Evolutionary conservation across 2,329 filamentous ascomycete species (phyloP), one percentile per base, ranked within the genome.

Genomic region (Trichoderma simmonsii): DNA sequence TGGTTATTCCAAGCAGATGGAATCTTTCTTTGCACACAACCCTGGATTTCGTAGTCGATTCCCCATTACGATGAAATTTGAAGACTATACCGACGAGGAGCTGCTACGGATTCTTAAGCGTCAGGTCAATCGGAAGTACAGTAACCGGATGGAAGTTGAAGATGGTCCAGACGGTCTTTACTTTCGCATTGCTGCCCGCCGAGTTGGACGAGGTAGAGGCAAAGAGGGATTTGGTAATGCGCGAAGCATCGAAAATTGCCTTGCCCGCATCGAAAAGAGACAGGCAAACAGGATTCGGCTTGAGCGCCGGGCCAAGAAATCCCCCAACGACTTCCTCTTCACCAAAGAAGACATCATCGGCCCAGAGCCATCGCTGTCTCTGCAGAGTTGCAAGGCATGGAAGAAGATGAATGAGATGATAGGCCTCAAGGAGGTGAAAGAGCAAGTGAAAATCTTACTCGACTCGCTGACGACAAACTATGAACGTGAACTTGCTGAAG

Each of bases 1-100:
- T 0, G 92, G 93, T 0, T 95, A 95, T 79, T 85, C 85, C 63
- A 90, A 89, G 75, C 85, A 92, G 73, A 95, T 95, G 92, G 92
- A 95, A 75, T 85, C 85, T 0, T 93, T 95, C 78, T 94, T 93
- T 61, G 84, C 87, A 0, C 91, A 94, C 73, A 95, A 95, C 59
- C 89, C 89, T 0, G 92, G 93, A 0, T 82, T 95, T 3, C 84
- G 87, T 0, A 93, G 91, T 74, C 88, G 92, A 0, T 90, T 95
- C 48, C 92, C 92, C 0, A 82, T 88, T 12, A 81, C 85, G 39
- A 83, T 95, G 76, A 85, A 87, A 56, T 95, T 95, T 71, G 82
- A 86, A 0, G 92, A 95, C 78, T 95, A 93, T 73, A 82, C 83
- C 0, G 90, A 95, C 61, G 75, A 81, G 0, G 91, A 95, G 74